These are phyloP conservation scores for Colletotrichum lentis DNA, from an alignment of 2,329 filamentous ascomycete genomes.

Conservation along the genomic window DNA sequence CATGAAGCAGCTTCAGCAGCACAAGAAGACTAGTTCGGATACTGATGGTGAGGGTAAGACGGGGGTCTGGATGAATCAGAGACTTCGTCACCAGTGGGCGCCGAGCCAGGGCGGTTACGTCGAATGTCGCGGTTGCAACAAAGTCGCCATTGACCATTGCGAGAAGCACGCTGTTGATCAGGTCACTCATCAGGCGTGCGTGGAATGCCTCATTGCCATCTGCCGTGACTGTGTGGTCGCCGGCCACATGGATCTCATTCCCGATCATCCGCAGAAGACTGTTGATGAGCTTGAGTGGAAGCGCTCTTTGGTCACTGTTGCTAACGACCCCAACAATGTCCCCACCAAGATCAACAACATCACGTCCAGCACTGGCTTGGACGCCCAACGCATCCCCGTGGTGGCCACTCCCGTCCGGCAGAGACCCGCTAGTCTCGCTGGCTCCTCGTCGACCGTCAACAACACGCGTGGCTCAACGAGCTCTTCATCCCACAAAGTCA, in stretches of 20 bases:
- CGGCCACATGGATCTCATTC: not conserved
- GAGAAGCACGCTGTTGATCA: not conserved
- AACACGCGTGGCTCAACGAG: not conserved
- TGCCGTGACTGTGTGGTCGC: constrained; percentile 3
- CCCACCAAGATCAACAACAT: not conserved
- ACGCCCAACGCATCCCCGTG: not conserved
- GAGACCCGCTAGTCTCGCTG: not conserved
- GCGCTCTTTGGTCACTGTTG: not conserved
- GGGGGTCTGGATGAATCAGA: not conserved
- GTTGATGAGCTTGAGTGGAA: constrained; percentile 3
- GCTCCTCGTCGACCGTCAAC: not conserved
- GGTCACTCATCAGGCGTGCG: not conserved
- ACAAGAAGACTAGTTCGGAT: not conserved
- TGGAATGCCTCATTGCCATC: not conserved
- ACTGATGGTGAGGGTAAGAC: not conserved
- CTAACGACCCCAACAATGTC: too few species aligned
- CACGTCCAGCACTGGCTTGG: not conserved
- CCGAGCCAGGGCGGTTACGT: not conserved
- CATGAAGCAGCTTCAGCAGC: not conserved
- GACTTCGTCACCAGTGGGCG: not conserved
- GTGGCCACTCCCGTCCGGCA: not conserved
- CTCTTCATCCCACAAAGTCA: not conserved
- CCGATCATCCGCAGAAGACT: not conserved
- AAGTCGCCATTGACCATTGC: not conserved
- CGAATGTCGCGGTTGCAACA: not conserved